Evolutionary conservation across 345 rosid genomes (phyloP).

Genomic region (Salix brachista): DNA sequence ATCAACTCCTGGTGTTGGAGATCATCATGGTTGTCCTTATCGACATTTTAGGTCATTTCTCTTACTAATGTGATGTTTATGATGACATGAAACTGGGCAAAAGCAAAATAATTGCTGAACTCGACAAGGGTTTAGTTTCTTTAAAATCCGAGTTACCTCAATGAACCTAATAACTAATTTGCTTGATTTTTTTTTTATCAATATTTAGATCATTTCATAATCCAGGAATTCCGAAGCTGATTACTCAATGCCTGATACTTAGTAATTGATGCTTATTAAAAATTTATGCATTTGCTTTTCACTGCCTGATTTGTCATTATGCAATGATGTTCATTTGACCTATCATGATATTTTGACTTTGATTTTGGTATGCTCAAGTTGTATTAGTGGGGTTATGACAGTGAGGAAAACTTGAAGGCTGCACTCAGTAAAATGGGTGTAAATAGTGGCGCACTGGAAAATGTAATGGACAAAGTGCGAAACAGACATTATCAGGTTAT

Average conservation of each 20-base stretch:
- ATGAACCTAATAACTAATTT: too few relatives aligned
- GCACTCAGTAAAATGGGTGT: slow-evolving; percentile 82
- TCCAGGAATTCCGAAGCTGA: too few relatives aligned
- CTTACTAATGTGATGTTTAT: not conserved
- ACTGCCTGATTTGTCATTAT: not conserved
- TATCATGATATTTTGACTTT: not conserved
- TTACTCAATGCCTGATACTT: too few relatives aligned
- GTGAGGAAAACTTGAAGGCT: slow-evolving; percentile 83
- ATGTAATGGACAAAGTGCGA: slow-evolving; percentile 71
- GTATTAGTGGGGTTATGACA: slow-evolving; percentile 17
- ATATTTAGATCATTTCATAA: too few relatives aligned
- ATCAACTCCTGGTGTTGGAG: slow-evolving; percentile 75
- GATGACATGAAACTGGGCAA: not conserved
- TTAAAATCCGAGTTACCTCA: too few relatives aligned
- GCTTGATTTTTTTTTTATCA: too few relatives aligned
- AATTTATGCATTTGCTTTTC: too few relatives aligned
- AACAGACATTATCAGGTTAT: slow-evolving; percentile 82
- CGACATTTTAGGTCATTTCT: slow-evolving; percentile 78
- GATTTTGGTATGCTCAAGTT: not conserved
- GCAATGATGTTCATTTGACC: not conserved
- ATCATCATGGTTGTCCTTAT: slow-evolving; percentile 94
- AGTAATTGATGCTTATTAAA: too few relatives aligned
- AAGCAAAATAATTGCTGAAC: not conserved
- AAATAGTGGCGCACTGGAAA: slow-evolving; percentile 56
- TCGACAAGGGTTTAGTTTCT: not conserved